These are phyloP conservation scores for Mycena maculata DNA, from an alignment of 768 basidiomycete species.

Conservation along the genomic window DNA sequence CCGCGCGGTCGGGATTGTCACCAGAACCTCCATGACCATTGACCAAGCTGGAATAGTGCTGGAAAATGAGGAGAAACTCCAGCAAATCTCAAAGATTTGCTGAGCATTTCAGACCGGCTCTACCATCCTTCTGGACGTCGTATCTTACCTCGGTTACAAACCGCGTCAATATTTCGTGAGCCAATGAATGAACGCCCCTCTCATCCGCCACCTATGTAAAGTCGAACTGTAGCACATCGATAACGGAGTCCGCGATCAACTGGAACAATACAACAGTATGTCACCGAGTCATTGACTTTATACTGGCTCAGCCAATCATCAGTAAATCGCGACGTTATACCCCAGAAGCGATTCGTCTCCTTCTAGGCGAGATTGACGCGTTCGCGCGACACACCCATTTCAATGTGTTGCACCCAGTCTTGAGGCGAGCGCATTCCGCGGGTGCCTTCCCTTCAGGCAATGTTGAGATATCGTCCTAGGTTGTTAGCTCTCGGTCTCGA, in stretches of 20 bases:
- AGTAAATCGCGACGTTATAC: constrained; percentile 62
- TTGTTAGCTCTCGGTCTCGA: constrained; percentile 64
- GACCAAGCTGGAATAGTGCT: no score
- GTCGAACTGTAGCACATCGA: constrained; percentile 66
- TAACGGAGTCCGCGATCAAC: constrained; percentile 69
- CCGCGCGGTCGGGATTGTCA: no score
- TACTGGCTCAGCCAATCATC: background rate
- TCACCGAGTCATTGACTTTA: background rate
- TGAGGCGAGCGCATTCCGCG: constrained; percentile 47
- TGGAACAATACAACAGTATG: constrained; percentile 74
- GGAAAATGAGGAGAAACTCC: no score
- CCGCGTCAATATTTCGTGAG: constrained; percentile 64
- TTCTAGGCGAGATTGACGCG: constrained; percentile 62
- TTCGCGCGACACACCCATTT: constrained; percentile 65
- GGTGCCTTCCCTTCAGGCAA: no score
- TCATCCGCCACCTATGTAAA: background rate
- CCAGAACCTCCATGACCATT: no score
- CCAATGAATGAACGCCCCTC: background rate
- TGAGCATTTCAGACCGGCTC: no score
- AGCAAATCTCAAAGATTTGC: no score
- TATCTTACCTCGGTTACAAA: constrained; percentile 70
- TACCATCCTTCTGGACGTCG: no score
- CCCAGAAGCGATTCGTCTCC: constrained; percentile 60
- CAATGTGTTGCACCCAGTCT: constrained; percentile 60
- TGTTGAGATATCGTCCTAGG: constrained; percentile 30